phyloP scores from a whole-genome alignment of 768 basidiomycete species.

The Termitomyces sp. region DNA sequence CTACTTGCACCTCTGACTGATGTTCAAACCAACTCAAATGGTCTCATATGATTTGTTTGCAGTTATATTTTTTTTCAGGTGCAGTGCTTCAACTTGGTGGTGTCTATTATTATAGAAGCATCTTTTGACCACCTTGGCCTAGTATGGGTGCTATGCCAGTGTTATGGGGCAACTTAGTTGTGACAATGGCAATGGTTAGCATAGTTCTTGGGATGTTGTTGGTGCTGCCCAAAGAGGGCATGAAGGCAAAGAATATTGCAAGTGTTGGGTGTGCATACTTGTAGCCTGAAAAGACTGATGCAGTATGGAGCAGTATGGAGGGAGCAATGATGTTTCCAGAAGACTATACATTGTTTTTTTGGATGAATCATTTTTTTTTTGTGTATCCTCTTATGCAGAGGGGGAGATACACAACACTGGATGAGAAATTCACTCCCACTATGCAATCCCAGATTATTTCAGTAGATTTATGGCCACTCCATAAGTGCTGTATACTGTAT shows the following conservation, averaged over 20 bases:
- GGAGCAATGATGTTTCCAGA: constrained; percentile 58
- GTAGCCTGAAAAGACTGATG: not conserved
- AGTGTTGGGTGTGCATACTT: constrained; percentile 18
- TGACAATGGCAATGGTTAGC: constrained; percentile 33
- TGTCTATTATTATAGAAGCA: constrained; percentile 41
- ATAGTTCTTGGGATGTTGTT: constrained; percentile 60
- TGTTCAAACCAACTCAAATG: constrained; percentile 48
- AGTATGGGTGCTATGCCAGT: constrained; percentile 21
- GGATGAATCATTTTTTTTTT: constrained; percentile 74
- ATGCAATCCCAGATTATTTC: constrained; percentile 60
- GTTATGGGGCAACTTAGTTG: constrained; percentile 36
- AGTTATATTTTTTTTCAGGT: constrained; percentile 48
- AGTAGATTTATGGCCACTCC: constrained; percentile 33
- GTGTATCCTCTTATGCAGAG: constrained; percentile 56
- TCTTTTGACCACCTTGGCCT: constrained; percentile 38
- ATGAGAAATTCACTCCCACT: constrained; percentile 64
- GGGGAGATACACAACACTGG: constrained; percentile 48
- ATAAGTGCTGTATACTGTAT: constrained; percentile 17
- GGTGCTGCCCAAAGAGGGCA: constrained; percentile 50
- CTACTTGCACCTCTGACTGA: constrained; percentile 46
- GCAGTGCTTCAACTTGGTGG: constrained; percentile 49
- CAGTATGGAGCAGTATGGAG: constrained; percentile 29
- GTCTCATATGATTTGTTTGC: constrained; percentile 59
- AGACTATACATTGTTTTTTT: constrained; percentile 68
- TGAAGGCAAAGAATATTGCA: constrained; percentile 54